Evolutionary conservation across 2,329 filamentous ascomycete genomes (phyloP), one percentile per base, ranked within the genome.

Genomic region (Fusarium temperatum): DNA sequence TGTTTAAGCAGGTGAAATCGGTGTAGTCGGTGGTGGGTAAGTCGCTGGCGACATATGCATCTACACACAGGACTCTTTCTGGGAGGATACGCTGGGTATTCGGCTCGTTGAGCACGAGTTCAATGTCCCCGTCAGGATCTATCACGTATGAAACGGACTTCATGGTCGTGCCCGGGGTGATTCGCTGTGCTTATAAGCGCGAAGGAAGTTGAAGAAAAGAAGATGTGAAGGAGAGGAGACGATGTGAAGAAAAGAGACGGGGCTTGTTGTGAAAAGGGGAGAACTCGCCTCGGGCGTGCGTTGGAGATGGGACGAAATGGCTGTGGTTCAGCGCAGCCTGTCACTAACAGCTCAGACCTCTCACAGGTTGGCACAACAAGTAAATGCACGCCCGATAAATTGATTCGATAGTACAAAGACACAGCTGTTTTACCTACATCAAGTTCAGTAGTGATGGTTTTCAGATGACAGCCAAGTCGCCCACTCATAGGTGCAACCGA

Each of bases 1-100:
- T 48, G 45, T 22, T 20, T 8, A 47, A 28, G 5, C 6, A 9
- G 28, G 28, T 28, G 8, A 28, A 28, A 28, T 28, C 28, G 28
- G 28, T 9, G 28, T 28, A 28, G 28, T 28, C 28, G 28, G 30
- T 47, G 20, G 45, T 22, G 9, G 4, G 8, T 11, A 6, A 13
- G 14, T 3, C 0, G 26, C 2, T 17, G 10, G 20, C 14, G 26
- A 10, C 3, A 4, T 2, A 10, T 30, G 0, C 0, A 4, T 30
- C 3, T 30, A 3, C 20, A 7, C 3, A 5, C 3, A 11, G 15
- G 45, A 35, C n/a, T 4, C 18, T 15, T 6, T 35, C 17, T 3
- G 61, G 61, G 0, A 48, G 3, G 18, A 36, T 36, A 3, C 15
- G 0, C 9, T 41, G 58, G 2, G n/a, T 17, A 24, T 55, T 61